These are phyloP conservation scores for Suhomyces sp. DNA, from an alignment of 805 yeast genomes.

Conservation along the genomic window DNA sequence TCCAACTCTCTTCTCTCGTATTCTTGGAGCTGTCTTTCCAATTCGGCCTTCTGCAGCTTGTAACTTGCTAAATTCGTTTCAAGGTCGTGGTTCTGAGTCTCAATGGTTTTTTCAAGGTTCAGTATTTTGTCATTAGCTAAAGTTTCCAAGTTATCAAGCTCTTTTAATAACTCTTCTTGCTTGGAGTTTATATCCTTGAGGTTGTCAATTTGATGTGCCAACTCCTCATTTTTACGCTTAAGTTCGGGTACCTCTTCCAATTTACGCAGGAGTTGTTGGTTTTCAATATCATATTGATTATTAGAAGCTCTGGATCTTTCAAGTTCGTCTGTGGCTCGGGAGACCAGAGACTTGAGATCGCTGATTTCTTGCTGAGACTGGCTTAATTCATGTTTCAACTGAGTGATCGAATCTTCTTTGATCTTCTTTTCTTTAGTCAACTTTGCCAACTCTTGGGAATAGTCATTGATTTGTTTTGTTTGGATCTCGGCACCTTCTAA, in stretches of 20 bases:
- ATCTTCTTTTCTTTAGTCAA: constrained; percentile 20
- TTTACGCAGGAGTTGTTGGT: neutral
- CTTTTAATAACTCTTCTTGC: constrained; percentile 21
- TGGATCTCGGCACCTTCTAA: constrained; percentile 1
- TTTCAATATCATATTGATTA: neutral
- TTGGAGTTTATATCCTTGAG: constrained; percentile 17
- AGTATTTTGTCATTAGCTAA: constrained; percentile 20
- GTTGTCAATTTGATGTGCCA: constrained; percentile 4
- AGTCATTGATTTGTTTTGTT: constrained; percentile 23
- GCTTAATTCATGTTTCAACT: constrained; percentile 7
- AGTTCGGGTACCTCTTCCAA: neutral
- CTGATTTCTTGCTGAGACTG: neutral
- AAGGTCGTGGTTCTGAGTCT: constrained; percentile 6
- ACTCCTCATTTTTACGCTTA: neutral
- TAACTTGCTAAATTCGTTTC: constrained; percentile 11
- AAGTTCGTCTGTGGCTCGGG: neutral
- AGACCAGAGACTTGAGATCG: neutral
- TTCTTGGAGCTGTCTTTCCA: constrained; percentile 14
- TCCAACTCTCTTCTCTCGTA: constrained; percentile 11
- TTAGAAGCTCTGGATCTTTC: constrained; percentile 6
- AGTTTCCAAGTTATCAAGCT: constrained; percentile 21
- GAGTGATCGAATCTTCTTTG: constrained; percentile 9
- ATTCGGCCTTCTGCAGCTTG: constrained; percentile 13
- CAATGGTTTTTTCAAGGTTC: constrained; percentile 14
- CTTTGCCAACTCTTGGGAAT: constrained; percentile 26